Conservation (phyloP, 345 rosid species). For the Dipteronia sinensis region DNA sequence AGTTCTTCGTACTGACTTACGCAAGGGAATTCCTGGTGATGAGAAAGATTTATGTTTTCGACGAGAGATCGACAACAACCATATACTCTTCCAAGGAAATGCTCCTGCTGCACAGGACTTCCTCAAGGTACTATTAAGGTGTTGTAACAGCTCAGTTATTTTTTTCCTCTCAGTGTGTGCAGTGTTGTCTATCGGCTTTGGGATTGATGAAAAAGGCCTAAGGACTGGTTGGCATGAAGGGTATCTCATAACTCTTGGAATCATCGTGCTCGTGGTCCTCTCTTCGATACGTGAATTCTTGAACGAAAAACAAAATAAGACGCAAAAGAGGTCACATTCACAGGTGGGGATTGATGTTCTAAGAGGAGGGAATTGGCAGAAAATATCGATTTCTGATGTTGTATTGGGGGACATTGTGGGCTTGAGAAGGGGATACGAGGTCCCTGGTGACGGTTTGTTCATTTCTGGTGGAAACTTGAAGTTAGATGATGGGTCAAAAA, state of each 20-base stretch:
- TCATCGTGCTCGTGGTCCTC: neutral
- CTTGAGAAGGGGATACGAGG: constrained; percentile 6
- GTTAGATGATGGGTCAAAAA: neutral
- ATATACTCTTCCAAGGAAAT: no score
- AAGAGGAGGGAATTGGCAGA: neutral
- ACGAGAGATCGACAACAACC: no score
- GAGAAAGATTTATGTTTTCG: no score
- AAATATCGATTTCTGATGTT: neutral
- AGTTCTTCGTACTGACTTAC: no score
- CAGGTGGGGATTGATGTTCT: neutral
- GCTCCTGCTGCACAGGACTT: neutral
- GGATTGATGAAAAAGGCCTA: neutral
- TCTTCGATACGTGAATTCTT: constrained; percentile 1
- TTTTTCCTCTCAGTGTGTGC: neutral
- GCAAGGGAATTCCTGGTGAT: no score
- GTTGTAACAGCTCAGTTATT: constrained; percentile 2
- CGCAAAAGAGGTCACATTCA: no score
- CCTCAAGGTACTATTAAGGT: neutral
- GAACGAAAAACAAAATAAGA: no score
- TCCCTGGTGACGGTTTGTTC: constrained; percentile 16
- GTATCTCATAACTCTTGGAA: neutral
- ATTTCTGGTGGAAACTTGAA: neutral
- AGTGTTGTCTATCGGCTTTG: neutral
- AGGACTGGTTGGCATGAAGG: constrained; percentile 18
- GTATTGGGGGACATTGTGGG: constrained; percentile 8